Base-by-base conservation (phyloP, 2,329 filamentous ascomycete species). In the Pseudogymnoascus sp. region DNA sequence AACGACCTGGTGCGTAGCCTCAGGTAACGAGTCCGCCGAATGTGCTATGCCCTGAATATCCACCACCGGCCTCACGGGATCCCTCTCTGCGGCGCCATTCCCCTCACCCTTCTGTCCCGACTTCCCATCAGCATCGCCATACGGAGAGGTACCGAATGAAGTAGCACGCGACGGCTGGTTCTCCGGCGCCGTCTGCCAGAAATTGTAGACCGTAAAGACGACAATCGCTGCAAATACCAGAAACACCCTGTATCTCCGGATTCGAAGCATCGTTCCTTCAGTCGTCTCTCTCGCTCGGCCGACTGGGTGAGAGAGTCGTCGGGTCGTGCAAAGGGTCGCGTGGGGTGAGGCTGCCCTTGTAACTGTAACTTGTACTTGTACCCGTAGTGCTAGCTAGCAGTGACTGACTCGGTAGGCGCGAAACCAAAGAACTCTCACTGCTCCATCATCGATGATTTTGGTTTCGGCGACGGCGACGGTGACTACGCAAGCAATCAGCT, bases 231-330 rank as follows among this genome's bases (percentile, higher is more conserved):
- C 79, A 66, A 80, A 80, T 63, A 83, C 70, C 35, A 83, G 71
- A 64, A 86, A 84, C 62, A 85, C 76, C 62, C 85, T 81, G 68
- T 86, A 86, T 70, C 84, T 78, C 67, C 86, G 74, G 64, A 81
- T 77, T 59, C 85, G 82, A 62, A 82, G 72, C 80, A 87, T 84
- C 67, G 68, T 67, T 14, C 25, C 35, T 33, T 50, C 43, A 53
- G 43, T 28, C 22, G 22, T 22, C 22, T n/a, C n/a, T 41, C 41
- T 47, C 20, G 20, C n/a, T 47, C 43, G 25, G 25, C 25, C n/a
- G 43, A 53, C 43, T 50, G 25, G 47, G 43, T 15, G 14, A 20
- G 4, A 4, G 2, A 3, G 30, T 33, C 30, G 47, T 33, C 28
- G 47, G 47, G 47, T 33, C 47, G 47, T 33, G 14, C 47, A 18